A percentile compares a stretch with the other conserved stretches of the same genome.
Evolutionary conservation across 208 protist genomes (phyloP).

Genomic region (Blastocrithidia nonstop): DNA sequence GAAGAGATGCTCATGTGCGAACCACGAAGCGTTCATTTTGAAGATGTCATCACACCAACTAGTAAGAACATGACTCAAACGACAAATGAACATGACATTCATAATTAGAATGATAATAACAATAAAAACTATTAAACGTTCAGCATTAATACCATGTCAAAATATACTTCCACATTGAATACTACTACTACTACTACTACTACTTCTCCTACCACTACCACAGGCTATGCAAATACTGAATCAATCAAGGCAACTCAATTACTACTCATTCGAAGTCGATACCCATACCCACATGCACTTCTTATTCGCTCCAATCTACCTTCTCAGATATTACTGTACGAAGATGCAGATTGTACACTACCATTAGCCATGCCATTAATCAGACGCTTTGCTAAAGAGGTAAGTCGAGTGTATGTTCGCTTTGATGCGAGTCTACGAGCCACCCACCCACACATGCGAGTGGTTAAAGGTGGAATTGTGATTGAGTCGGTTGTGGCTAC

Average conservation of each 20-base stretch:
- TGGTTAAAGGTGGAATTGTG: slow-evolving; percentile 42
- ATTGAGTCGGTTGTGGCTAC: slow-evolving; percentile 54
- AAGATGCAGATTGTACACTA: slow-evolving; percentile 49
- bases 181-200: no score
- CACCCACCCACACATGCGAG: slow-evolving; percentile 16
- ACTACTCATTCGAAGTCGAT: slow-evolving; percentile 42
- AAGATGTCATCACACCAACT: slow-evolving; percentile 54
- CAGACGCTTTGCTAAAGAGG: slow-evolving; percentile 35
- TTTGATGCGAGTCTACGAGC: slow-evolving; percentile 39
- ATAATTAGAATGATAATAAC: neutral
- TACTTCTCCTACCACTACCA: no score
- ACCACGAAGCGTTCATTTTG: slow-evolving; percentile 38
- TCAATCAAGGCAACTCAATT: slow-evolving; percentile 16
- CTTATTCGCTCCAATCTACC: slow-evolving; percentile 64
- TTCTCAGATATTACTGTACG: slow-evolving; percentile 53
- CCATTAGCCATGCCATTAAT: slow-evolving; percentile 39
- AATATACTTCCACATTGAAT: no score
- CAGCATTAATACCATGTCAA: no score
- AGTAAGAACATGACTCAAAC: neutral
- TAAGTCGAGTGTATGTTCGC: slow-evolving; percentile 53
- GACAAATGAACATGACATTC: neutral
- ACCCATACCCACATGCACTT: slow-evolving; percentile 40
- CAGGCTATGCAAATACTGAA: neutral
- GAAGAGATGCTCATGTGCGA: slow-evolving; percentile 46
- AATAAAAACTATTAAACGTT: no score